Evolutionary conservation across 2,329 filamentous ascomycete species (phyloP), one percentile per base, ranked within the genome.

Genomic region (Chaetomium sp.): DNA sequence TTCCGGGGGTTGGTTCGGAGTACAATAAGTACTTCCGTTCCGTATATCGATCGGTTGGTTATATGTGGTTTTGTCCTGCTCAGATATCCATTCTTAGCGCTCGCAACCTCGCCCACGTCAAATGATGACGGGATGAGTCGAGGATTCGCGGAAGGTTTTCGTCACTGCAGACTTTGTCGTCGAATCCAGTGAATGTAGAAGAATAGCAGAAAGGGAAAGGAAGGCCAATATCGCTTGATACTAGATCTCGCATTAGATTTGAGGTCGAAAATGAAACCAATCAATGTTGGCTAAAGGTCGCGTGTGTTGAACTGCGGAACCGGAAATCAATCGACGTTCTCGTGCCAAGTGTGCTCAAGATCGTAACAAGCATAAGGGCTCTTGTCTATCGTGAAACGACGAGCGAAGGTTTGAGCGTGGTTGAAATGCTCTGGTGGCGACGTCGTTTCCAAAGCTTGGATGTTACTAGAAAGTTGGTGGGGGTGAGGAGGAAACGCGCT

Each of bases 41-140:
- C 37, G 33, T 32, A 35, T 6, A 46, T 27, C 19, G 19, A 27
- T 27, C 19, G 19, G 19, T 27, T 27, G 19, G 19, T 27, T 27
- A 27, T 27, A 27, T 27, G 19, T 27, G 19, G 19, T 27, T 27
- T 27, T 27, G 19, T 8, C 33, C 59, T 60, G 64, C 64, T 65
- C 64, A 63, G 64, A 65, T 65, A 64, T 65, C 64, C 57, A 56
- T 65, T 65, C 62, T 62, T 59, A 46, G 7, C 47, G 51, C 54
- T 54, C 57, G 54, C 60, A 62, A 45, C 33, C 53, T 60, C 62
- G 52, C 53, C 57, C 48, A 27, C 34, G 53, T 46, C 43, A 42
- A 32, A 54, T 37, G 1, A 38, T 37, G 48, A 53, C 55, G 14
- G 57, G 59, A 51, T 61, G 59, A 61, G 59, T 61, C 47, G 42